phyloP scores from a whole-genome alignment of 2,329 filamentous ascomycete genomes.

The Colletotrichum caudatum region DNA sequence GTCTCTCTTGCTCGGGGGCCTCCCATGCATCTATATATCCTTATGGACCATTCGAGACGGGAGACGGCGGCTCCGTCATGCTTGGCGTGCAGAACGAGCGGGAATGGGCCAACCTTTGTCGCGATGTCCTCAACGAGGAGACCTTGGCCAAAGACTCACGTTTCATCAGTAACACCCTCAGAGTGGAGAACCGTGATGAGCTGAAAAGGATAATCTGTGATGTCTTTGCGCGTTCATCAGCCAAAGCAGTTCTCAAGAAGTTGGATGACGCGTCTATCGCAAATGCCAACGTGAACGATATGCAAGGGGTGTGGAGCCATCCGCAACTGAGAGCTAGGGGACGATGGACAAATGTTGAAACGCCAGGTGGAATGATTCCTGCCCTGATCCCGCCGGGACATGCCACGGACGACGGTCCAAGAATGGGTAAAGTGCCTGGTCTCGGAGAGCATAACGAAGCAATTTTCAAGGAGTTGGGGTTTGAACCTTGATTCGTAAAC shows the following conservation, averaged over 20 bases:
- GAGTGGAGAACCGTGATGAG: constrained; percentile 59
- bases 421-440: constrained; percentile 34
- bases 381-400: constrained; percentile 64
- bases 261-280: constrained; percentile 64
- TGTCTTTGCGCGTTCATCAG: constrained; percentile 54
- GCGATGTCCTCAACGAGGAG: constrained; percentile 57
- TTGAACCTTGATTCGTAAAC: not conserved
- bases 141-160: constrained; percentile 58
- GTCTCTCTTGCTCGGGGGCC: constrained; percentile 60
- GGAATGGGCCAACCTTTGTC: constrained; percentile 65
- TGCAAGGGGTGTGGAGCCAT: constrained; percentile 67
- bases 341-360: constrained; percentile 64
- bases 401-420: constrained; percentile 17
- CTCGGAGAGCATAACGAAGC: constrained; percentile 34
- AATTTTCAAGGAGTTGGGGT: constrained; percentile 30
- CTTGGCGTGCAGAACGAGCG: constrained; percentile 69
- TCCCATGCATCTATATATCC: constrained; percentile 68
- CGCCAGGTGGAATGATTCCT: constrained; percentile 58
- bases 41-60: constrained; percentile 66
- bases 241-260: constrained; percentile 55
- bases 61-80: constrained; percentile 63
- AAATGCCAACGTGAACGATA: constrained; percentile 67
- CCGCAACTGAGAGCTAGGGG: constrained; percentile 63
- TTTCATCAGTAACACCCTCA: constrained; percentile 60
- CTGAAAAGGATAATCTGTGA: constrained; percentile 60